Conservation (phyloP, 306 rosid genomes). For the Quercus agrifolia region DNA sequence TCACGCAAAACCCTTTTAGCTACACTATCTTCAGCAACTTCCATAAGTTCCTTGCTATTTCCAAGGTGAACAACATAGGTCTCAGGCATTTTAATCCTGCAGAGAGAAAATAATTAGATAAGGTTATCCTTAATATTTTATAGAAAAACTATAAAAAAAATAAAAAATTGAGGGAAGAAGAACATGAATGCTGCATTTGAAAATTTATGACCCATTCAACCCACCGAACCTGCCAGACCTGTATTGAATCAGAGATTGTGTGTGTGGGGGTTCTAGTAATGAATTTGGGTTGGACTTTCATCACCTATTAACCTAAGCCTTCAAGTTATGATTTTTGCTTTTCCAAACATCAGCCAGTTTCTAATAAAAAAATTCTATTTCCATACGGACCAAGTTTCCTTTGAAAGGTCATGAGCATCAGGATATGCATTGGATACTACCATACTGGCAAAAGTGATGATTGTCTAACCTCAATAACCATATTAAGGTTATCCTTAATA, state of each 20-base stretch:
- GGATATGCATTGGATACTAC: background rate
- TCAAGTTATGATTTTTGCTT: too few species aligned
- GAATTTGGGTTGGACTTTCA: too few species aligned
- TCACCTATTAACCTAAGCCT: too few species aligned
- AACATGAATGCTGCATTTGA: background rate
- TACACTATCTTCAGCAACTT: slow-evolving; percentile 83
- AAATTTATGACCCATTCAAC: background rate
- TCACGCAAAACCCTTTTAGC: slow-evolving; percentile 92
- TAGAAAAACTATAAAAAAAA: background rate
- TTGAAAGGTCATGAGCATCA: background rate
- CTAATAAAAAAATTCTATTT: too few species aligned
- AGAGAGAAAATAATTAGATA: background rate
- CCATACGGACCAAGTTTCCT: background rate
- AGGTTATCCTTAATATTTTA: background rate
- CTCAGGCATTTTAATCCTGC: slow-evolving; percentile 83
- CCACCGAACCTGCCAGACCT: background rate
- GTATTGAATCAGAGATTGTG: background rate
- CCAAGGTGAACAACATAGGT: slow-evolving; percentile 95
- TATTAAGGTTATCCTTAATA: background rate
- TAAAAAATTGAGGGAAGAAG: background rate
- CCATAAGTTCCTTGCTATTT: slow-evolving; percentile 97
- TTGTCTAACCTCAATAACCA: background rate
- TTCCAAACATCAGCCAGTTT: too few species aligned
- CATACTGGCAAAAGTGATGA: background rate
- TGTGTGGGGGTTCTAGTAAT: background rate